These are phyloP conservation scores for Potentilla sterilis DNA, from an alignment of 306 rosid genomes.

Conservation along the genomic window DNA sequence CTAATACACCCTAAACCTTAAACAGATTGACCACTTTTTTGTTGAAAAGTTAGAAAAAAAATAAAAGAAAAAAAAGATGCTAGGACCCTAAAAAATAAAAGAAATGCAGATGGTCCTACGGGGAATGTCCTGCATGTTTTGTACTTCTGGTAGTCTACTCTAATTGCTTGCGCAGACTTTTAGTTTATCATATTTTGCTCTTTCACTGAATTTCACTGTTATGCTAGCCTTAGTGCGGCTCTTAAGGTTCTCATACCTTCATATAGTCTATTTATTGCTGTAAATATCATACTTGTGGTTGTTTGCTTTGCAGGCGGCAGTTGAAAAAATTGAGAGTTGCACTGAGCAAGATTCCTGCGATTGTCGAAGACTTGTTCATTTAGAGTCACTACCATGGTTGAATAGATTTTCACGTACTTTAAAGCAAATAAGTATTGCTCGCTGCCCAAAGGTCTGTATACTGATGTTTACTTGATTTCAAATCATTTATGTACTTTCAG, in stretches of 20 bases:
- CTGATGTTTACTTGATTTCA: conserved; percentile 10
- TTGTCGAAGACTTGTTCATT: conserved; percentile 44
- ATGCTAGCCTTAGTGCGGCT: conserved; percentile 1
- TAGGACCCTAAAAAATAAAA: background rate
- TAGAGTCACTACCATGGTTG: conserved; percentile 72
- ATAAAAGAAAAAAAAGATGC: too few species aligned
- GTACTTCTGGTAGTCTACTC: background rate
- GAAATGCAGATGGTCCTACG: background rate
- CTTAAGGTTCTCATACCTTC: background rate
- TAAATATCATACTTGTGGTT: conserved; percentile 13
- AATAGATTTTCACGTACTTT: conserved; percentile 62
- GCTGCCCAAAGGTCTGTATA: conserved; percentile 68
- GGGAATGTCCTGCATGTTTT: background rate
- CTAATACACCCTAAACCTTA: background rate
- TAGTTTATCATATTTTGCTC: background rate
- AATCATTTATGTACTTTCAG: conserved; percentile 1
- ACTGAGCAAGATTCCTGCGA: conserved; percentile 59
- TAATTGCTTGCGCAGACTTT: background rate
- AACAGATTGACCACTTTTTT: background rate
- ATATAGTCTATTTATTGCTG: conserved; percentile 20
- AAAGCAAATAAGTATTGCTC: conserved; percentile 83
- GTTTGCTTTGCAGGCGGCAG: conserved; percentile 50
- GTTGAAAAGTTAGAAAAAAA: background rate
- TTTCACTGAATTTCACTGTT: background rate
- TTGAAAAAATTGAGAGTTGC: conserved; percentile 65